These are phyloP conservation scores for Lithocarpus polystachyus DNA, from an alignment of 306 rosid genomes.

Conservation along the genomic window DNA sequence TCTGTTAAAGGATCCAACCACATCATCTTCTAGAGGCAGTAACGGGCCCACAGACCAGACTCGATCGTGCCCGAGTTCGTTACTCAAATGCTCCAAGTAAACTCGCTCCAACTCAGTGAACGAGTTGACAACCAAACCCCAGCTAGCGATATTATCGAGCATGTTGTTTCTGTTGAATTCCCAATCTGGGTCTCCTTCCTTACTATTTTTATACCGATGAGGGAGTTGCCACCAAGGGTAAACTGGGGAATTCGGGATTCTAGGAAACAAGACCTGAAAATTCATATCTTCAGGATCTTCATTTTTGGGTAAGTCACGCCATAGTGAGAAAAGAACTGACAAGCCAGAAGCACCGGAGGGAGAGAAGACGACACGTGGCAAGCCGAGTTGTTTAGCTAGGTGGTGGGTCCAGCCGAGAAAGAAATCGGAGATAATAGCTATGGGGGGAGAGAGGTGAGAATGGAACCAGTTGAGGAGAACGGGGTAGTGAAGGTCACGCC, in stretches of 20 bases:
- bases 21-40: not conserved
- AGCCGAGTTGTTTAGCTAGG: slow-evolving; percentile 32
- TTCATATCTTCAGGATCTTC: not conserved
- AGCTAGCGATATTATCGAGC: slow-evolving; percentile 4
- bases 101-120: slow-evolving; percentile 33
- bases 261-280: slow-evolving; percentile 23
- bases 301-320: slow-evolving; percentile 27
- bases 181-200: slow-evolving; percentile 29
- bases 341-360: slow-evolving; percentile 34
- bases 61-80: slow-evolving; percentile 26
- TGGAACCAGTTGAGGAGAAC: slow-evolving; percentile 29
- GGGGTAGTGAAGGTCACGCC: slow-evolving; percentile 32
- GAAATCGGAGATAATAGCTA: slow-evolving; percentile 42
- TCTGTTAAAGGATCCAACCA: not conserved
- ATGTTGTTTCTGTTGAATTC: not conserved
- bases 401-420: slow-evolving; percentile 50
- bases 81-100: slow-evolving; percentile 27
- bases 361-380: slow-evolving; percentile 40
- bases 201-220: not conserved
- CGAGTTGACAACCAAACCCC: slow-evolving; percentile 45
- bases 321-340: slow-evolving; percentile 16
- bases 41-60: slow-evolving; percentile 53
- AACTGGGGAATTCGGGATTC: slow-evolving; percentile 32
- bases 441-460: slow-evolving; percentile 30
- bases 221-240: slow-evolving; percentile 47